Conservation (phyloP, 108 stramenopile species). For the Nitzschia putrida region DNA sequence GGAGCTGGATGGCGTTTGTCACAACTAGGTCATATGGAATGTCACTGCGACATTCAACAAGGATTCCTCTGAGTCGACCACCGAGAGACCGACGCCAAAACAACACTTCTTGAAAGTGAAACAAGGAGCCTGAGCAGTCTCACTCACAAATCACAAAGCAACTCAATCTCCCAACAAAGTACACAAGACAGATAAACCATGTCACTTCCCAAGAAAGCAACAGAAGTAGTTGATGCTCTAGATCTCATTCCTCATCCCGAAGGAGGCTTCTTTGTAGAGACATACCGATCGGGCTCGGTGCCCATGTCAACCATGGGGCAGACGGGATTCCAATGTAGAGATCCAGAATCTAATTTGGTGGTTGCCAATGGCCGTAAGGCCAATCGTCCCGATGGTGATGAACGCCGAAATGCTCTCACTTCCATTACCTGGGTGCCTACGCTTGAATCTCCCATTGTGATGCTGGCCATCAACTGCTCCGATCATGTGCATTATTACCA, state of each 20-base stretch:
- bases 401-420: conserved; percentile 24
- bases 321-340: conserved; percentile 7
- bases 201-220: too few relatives aligned
- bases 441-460: background rate
- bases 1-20: too few relatives aligned
- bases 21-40: too few relatives aligned
- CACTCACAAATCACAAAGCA: too few relatives aligned
- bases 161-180: too few relatives aligned
- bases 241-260: conserved; percentile 43
- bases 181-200: too few relatives aligned
- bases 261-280: conserved; percentile 44
- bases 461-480: conserved; percentile 8
- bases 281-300: conserved; percentile 31
- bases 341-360: conserved; percentile 7
- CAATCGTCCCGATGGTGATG: conserved; percentile 16
- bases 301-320: conserved; percentile 33
- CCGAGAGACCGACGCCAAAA: too few relatives aligned
- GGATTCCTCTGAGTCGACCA: too few relatives aligned
- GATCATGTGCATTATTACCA: conserved; percentile 37
- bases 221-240: background rate
- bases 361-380: conserved; percentile 1
- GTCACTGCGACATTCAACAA: too few relatives aligned
- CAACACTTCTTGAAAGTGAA: too few relatives aligned
- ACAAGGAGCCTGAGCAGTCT: too few relatives aligned
- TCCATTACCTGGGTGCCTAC: conserved; percentile 32